Evolutionary conservation across 78 protist species (phyloP).

Genomic region (Tieghemostelium lacteum): DNA sequence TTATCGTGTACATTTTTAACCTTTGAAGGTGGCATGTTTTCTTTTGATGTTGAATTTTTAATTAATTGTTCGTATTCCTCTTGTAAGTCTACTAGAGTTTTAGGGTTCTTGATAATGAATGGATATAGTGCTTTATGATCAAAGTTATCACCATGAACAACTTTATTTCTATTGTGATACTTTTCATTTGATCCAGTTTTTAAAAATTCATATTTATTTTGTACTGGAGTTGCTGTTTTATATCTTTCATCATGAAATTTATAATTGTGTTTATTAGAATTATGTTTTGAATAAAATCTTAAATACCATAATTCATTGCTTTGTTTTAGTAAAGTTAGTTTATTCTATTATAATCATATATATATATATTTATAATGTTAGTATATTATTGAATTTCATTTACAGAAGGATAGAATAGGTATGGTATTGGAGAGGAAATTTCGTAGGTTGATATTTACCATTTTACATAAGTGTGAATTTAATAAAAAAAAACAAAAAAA

Average conservation of each 20-base stretch:
- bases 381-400: too few species aligned
- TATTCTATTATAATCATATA: too few species aligned
- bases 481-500: too few species aligned
- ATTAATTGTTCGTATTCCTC: slow-evolving; percentile 7
- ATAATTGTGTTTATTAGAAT: not conserved
- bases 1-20: not conserved
- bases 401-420: too few species aligned
- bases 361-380: too few species aligned
- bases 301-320: too few species aligned
- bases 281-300: not conserved
- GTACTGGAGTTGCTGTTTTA: not conserved
- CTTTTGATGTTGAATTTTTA: not conserved
- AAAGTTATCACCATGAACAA: not conserved
- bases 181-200: not conserved
- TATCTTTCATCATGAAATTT: not conserved
- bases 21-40: not conserved
- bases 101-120: not conserved
- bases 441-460: too few species aligned
- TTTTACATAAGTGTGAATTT: too few species aligned
- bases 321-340: too few species aligned
- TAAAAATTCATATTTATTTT: not conserved
- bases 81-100: slow-evolving; percentile 2
- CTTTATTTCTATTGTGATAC: slow-evolving; percentile 1
- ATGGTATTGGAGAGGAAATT: too few species aligned
- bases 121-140: slow-evolving; percentile 30